These are phyloP conservation scores for Aspergillus versicolor DNA, from an alignment of 2,329 filamentous ascomycete genomes.

Conservation along the genomic window DNA sequence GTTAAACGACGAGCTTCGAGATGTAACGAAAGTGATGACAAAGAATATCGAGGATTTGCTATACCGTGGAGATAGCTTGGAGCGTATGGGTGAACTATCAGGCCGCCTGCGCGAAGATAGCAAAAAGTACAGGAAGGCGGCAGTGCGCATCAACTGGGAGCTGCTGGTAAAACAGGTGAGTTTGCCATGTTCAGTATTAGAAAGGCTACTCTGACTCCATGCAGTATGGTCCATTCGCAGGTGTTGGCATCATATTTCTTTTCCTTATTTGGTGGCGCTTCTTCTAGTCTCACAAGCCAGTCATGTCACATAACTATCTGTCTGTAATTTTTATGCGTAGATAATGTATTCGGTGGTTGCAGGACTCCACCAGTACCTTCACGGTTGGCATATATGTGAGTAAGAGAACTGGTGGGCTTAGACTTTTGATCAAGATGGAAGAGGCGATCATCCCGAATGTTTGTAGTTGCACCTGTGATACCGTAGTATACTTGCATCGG, in stretches of 20 bases:
- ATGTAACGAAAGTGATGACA: constrained; percentile 99
- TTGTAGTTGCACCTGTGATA: neutral
- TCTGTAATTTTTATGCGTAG: constrained; percentile 39
- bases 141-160: constrained; percentile 97
- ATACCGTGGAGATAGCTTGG: constrained; percentile 89
- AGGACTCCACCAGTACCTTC: constrained; percentile 25
- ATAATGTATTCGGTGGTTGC: constrained; percentile 34
- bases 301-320: constrained; percentile 15
- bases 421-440: neutral
- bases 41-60: constrained; percentile 99
- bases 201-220: constrained; percentile 22
- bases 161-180: constrained; percentile 80
- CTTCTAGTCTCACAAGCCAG: constrained; percentile 56
- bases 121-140: constrained; percentile 89
- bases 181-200: constrained; percentile 3
- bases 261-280: constrained; percentile 92
- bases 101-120: constrained; percentile 85
- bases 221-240: constrained; percentile 84
- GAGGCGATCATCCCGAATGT: neutral
- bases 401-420: neutral
- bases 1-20: constrained; percentile 93
- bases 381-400: neutral
- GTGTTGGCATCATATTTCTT: constrained; percentile 75
- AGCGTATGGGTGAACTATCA: constrained; percentile 96
- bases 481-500: neutral